A percentile compares a stretch with the other conserved stretches of the same genome.
These are phyloP conservation scores for Xerocomellus dryophilus DNA, from an alignment of 768 basidiomycete species.

Conservation along the genomic window DNA sequence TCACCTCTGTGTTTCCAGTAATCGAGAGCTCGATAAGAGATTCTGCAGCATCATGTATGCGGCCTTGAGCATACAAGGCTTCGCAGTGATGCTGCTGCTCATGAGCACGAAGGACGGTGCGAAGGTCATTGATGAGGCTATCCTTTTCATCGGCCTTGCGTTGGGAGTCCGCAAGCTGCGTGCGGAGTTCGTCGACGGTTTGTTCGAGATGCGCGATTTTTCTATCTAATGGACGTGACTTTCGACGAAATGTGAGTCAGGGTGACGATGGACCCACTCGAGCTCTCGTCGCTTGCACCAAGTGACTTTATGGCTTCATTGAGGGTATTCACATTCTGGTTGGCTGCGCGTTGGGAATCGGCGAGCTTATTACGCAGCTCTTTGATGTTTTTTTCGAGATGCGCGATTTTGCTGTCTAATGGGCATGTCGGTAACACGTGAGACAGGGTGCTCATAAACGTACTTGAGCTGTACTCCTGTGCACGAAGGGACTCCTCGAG, in stretches of 20 bases:
- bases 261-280: background rate
- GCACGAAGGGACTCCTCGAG: background rate
- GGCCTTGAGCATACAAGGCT: background rate
- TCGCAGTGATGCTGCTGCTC: conserved; percentile 3
- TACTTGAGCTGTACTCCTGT: background rate
- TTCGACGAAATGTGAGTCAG: background rate
- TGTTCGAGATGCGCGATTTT: background rate
- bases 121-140: background rate
- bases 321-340: background rate
- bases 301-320: background rate
- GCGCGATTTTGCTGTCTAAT: background rate
- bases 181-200: background rate
- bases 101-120: background rate
- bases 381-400: background rate
- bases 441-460: background rate
- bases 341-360: background rate
- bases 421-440: background rate
- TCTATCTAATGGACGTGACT: background rate
- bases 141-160: background rate
- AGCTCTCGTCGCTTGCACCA: background rate
- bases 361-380: background rate
- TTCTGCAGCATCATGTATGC: conserved; percentile 1
- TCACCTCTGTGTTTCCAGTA: background rate
- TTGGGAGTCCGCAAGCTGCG: background rate
- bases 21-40: background rate